Evolutionary conservation across 805 yeast genomes (phyloP).

Genomic region (Hanseniaspora clermontiae): DNA sequence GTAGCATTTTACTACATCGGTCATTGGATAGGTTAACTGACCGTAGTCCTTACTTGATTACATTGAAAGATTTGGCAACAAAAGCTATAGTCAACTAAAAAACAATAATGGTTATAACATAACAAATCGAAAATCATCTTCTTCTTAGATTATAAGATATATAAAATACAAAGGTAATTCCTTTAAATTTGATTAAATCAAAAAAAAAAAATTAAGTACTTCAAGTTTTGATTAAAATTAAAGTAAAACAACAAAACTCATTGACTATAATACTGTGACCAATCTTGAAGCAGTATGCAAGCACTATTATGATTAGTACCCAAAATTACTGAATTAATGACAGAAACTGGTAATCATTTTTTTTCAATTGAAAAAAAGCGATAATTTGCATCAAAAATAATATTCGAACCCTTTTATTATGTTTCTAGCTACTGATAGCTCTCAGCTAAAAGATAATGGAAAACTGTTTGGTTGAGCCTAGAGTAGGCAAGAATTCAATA

Average conservation of each 20-base stretch:
- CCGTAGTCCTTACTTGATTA: neutral
- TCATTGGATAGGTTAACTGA: neutral
- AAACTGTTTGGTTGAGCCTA: constrained; percentile 9
- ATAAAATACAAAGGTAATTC: neutral
- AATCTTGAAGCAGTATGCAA: neutral
- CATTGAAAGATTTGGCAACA: neutral
- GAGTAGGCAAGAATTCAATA: constrained; percentile 6
- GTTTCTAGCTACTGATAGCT: constrained; percentile 14
- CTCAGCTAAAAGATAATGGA: constrained; percentile 14
- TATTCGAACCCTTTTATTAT: constrained; percentile 3
- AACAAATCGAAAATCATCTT: neutral
- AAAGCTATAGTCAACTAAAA: neutral
- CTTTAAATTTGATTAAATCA: no score
- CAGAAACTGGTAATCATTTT: neutral
- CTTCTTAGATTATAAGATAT: no score
- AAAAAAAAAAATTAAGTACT: no score
- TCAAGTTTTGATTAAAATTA: no score
- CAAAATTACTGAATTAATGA: neutral
- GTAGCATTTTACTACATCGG: neutral
- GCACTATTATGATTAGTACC: neutral
- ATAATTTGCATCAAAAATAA: neutral
- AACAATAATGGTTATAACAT: neutral
- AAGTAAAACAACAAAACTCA: no score
- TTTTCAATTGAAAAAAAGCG: neutral
- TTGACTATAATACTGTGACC: neutral